These are phyloP conservation scores for Phanerodontia chrysosporium DNA, from an alignment of 768 basidiomycete species.

Conservation along the genomic window DNA sequence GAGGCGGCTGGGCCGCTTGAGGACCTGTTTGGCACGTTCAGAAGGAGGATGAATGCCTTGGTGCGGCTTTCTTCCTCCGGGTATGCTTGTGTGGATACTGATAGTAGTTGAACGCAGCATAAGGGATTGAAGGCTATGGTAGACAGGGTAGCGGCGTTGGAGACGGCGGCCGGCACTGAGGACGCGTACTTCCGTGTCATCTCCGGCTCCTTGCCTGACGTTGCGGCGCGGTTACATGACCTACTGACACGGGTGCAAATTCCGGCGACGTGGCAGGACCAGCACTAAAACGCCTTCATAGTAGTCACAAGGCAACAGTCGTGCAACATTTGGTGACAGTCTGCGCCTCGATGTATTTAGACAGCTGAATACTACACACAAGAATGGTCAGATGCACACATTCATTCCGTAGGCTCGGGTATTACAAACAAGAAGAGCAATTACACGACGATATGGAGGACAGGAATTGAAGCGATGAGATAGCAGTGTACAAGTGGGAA, in stretches of 20 bases:
- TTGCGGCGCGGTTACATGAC: conserved; percentile 50
- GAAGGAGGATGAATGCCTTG: conserved; percentile 49
- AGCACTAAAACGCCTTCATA: background rate
- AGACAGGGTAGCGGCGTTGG: conserved; percentile 40
- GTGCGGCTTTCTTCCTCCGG: conserved; percentile 37
- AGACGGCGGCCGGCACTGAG: conserved; percentile 14
- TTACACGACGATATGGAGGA: conserved; percentile 6
- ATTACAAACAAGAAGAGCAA: conserved; percentile 19
- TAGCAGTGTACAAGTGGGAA: conserved; percentile 16
- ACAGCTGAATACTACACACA: no score
- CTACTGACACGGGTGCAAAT: conserved; percentile 48
- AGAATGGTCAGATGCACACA: background rate
- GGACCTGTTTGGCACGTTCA: conserved; percentile 50
- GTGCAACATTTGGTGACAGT: no score
- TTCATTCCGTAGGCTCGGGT: conserved; percentile 12
- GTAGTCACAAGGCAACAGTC: no score
- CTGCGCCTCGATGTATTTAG: no score
- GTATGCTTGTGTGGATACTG: conserved; percentile 9
- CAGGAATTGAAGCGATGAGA: conserved; percentile 8
- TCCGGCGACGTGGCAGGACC: background rate
- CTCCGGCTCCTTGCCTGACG: conserved; percentile 20
- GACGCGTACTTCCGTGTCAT: conserved; percentile 12
- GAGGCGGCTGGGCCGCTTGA: conserved; percentile 55
- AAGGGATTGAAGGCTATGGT: conserved; percentile 50
- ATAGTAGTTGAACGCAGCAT: conserved; percentile 33